phyloP scores from a whole-genome alignment of 257 asterid genomes.

The Coffea canephora region DNA sequence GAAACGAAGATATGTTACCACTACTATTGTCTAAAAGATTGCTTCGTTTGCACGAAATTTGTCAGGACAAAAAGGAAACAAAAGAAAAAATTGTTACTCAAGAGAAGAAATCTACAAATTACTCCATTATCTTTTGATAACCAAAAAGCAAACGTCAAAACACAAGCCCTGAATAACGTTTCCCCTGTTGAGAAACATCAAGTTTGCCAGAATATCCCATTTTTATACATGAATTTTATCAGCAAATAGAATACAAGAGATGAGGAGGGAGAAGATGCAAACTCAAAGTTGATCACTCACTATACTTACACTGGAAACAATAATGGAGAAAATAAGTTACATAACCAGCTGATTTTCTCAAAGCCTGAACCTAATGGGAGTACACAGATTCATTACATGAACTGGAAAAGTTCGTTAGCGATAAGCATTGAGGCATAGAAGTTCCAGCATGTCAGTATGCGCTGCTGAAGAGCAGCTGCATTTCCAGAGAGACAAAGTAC shows the following conservation, averaged over 20 bases:
- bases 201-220: background rate
- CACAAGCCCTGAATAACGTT: background rate
- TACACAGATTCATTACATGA: background rate
- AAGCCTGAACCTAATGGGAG: background rate
- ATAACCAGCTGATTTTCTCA: background rate
- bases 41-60: no score
- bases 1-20: no score
- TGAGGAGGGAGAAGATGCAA: background rate
- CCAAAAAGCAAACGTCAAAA: no score
- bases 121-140: no score
- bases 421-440: background rate
- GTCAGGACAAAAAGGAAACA: no score
- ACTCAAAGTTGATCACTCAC: background rate
- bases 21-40: no score
- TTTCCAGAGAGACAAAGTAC: constrained; percentile 2
- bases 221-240: background rate
- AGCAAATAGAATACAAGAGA: background rate
- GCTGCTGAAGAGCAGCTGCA: constrained; percentile 5
- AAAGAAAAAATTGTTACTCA: no score
- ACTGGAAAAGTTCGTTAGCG: background rate
- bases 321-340: constrained; percentile 15
- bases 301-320: background rate
- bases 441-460: background rate
- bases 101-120: no score
- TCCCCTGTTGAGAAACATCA: no score